Base-by-base conservation (phyloP, 306 rosid species). In the Cicer cuneatum region DNA sequence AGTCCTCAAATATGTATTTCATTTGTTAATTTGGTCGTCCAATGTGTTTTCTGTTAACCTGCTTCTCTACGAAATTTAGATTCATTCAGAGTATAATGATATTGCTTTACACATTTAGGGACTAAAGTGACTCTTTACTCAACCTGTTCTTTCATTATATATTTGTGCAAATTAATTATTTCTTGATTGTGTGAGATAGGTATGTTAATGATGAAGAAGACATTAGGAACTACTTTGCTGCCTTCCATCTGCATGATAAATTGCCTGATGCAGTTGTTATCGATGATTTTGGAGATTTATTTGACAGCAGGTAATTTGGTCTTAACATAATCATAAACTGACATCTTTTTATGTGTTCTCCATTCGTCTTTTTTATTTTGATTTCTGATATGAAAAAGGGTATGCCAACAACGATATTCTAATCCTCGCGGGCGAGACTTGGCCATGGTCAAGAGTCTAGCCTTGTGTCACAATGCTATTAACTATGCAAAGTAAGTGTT, bases 231-330 rank as follows among this genome's bases (percentile, higher is more conserved):
- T 94, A 81, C 85, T 94, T 94, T 81, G 89, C 97, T 75, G 98
- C 97, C 72, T 90, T 88, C 88, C 97, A 88, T 72, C 82, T 93
- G 79, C 60, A 71, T 70, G 84, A 78, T 65, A 75, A 80, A 65
- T 73, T 93, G 83, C 97, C 98, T 52, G 84, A 77, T 5, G 84
- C 96, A 0, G 88, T 93, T 79, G 56, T 91, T 29, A 81, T 93
- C 18, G 96, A 93, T 71, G 96, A 91, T 83, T 93, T 93, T 62
- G 94, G 89, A 18, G 89, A 82, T 82, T 90, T 93, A 85, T 93
- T 93, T 58, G 79, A 85, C 7, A 81, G 83, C 74, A 91, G 89
- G 97, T 91, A 47, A 6, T 68, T 76, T 43, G 24, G 12, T 65
- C 51, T 42, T 1, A 8, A 39, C 40, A 3, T 35, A 2, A 33